A percentile compares a stretch with the other conserved stretches of the same genome.
These are phyloP conservation scores for Lablab purpureus DNA, from an alignment of 306 rosid genomes.

Conservation along the genomic window DNA sequence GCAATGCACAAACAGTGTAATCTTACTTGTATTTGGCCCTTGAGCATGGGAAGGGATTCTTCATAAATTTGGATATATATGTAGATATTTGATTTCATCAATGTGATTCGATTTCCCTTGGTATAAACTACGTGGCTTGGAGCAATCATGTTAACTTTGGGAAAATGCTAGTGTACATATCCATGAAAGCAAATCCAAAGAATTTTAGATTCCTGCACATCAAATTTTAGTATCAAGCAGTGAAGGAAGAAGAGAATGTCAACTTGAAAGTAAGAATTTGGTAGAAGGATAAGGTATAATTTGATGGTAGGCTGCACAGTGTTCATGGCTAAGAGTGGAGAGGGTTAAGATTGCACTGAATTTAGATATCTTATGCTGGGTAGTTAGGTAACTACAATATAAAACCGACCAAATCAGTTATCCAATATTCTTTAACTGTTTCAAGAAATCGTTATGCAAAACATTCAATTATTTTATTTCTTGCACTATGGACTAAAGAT, in stretches of 20 bases:
- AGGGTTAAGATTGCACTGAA: background rate
- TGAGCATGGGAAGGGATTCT: conserved; percentile 47
- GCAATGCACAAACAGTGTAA: conserved; percentile 48
- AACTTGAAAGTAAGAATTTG: conserved; percentile 45
- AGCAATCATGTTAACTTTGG: conserved; percentile 31
- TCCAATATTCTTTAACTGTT: conserved; percentile 11
- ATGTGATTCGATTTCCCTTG: conserved; percentile 28
- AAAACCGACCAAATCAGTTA: conserved; percentile 19
- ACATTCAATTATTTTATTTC: background rate
- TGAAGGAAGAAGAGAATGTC: conserved; percentile 42
- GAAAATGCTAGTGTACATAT: conserved; percentile 33
- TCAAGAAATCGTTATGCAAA: background rate
- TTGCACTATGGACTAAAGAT: background rate
- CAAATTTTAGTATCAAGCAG: conserved; percentile 17
- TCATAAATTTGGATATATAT: background rate
- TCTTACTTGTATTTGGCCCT: conserved; percentile 25
- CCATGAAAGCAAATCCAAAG: conserved; percentile 42
- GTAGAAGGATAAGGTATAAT: conserved; percentile 39
- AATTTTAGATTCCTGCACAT: conserved; percentile 35
- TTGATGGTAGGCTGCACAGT: conserved; percentile 1
- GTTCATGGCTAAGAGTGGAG: background rate
- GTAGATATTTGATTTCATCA: conserved; percentile 15
- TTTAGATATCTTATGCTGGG: conserved; percentile 10
- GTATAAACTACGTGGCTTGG: conserved; percentile 40
- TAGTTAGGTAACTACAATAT: conserved; percentile 22